These are phyloP conservation scores for Mortierella polycephala DNA, from an alignment of 371 early-diverging fungal genomes.

Conservation along the genomic window DNA sequence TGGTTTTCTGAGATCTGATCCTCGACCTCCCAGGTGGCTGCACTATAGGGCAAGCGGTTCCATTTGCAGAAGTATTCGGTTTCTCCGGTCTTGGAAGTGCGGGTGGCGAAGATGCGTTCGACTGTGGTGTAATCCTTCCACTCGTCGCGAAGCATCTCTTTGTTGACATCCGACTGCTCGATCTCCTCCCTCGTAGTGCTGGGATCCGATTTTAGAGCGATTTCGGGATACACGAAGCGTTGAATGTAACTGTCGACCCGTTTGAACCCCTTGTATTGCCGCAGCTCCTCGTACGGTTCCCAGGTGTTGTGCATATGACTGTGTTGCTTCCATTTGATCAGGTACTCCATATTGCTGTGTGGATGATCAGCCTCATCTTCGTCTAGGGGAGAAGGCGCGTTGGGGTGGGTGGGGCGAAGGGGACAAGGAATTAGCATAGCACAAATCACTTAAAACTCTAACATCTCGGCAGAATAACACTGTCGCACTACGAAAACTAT, in stretches of 20 bases:
- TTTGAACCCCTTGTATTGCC: constrained; percentile 83
- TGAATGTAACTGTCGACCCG: constrained; percentile 92
- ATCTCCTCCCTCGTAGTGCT: constrained; percentile 84
- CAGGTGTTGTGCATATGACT: constrained; percentile 95
- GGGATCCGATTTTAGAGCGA: constrained; percentile 71
- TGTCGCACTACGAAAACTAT: too few species aligned
- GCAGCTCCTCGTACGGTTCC: constrained; percentile 77
- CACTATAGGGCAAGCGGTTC: constrained; percentile 87
- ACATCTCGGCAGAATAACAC: neutral
- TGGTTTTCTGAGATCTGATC: constrained; percentile 69
- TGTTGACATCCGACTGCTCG: constrained; percentile 86
- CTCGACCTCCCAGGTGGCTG: constrained; percentile 92
- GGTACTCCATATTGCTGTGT: constrained; percentile 78
- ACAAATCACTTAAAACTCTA: neutral
- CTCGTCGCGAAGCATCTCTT: constrained; percentile 83
- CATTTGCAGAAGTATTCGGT: constrained; percentile 94
- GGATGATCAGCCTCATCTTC: constrained; percentile 62
- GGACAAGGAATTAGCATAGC: neutral
- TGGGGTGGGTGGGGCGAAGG: neutral
- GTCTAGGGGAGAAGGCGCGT: constrained; percentile 7
- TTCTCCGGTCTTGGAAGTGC: constrained; percentile 56
- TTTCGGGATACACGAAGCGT: constrained; percentile 71
- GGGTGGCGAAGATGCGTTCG: constrained; percentile 87
- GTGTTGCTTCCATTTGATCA: constrained; percentile 94
- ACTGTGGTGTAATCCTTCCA: constrained; percentile 87